Evolutionary conservation across 2,329 filamentous ascomycete genomes (phyloP), one percentile per base, ranked within the genome.

Genomic region (Alternaria rosae): DNA sequence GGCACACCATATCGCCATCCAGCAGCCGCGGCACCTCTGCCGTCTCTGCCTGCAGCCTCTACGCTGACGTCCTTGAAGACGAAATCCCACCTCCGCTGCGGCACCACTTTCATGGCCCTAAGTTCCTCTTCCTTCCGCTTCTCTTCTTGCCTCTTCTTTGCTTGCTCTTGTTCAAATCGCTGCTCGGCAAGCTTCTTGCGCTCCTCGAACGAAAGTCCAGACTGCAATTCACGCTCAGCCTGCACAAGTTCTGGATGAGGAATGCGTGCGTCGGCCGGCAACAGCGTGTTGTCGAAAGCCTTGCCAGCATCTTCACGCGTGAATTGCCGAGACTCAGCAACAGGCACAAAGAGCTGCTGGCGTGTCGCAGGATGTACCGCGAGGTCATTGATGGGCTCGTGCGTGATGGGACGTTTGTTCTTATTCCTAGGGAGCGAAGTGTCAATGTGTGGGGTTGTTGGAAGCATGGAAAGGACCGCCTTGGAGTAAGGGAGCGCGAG

Each of bases 391-490:
- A 90, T 88, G 23, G 85, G 81, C 76, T 90, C 88, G 72, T 90
- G 87, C 9, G 77, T 74, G 2, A 73, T 66, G 26, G 81, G 80
- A 8, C 79, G 78, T 54, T 80, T 78, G 58, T 66, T 65, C 21
- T 70, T 73, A 54, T 77, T 74, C 12, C 59, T 57, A 9, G 74
- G 67, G 6, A 69, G 55, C 1, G 68, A 68, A 7, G 75, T 67
- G 50, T 77, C 70, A 30, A 78, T 73, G 62, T 84, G 80, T 5
- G 82, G 81, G n/a, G 88, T 92, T 57, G 68, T 73, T 3, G 93
- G 93, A 6, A 98, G 83, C 93, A 97, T 97, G 32, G 83, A 81
- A 70, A 92, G 84, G 23, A 98, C 85, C 11, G 93, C 92, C 59
- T 86, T 86, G 23, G 90, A 85, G 78, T 97, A 97, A 12, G 92